Conservation (phyloP, 345 rosid genomes). For the Arabidopsis suecica region DNA sequence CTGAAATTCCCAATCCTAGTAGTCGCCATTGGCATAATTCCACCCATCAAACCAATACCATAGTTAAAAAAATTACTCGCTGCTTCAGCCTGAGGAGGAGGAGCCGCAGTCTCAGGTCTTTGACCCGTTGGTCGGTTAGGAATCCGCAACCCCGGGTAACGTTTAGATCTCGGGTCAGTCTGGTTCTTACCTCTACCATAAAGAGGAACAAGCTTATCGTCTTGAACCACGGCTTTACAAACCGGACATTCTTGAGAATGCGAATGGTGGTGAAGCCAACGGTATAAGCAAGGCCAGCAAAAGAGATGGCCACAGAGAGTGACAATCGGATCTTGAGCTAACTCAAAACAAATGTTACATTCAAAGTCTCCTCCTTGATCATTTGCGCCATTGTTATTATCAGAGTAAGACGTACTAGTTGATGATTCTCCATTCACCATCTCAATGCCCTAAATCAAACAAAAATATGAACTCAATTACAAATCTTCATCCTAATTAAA, state of each 20-base stretch:
- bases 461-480: background rate
- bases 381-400: slow-evolving; percentile 45
- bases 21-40: slow-evolving; percentile 70
- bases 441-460: slow-evolving; percentile 9
- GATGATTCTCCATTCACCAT: slow-evolving; percentile 71
- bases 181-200: slow-evolving; percentile 88
- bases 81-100: slow-evolving; percentile 46
- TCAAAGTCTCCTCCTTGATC: slow-evolving; percentile 85
- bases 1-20: slow-evolving; percentile 76
- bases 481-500: background rate
- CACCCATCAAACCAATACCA: slow-evolving; percentile 74
- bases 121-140: slow-evolving; percentile 78
- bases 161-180: slow-evolving; percentile 73
- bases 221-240: slow-evolving; percentile 89
- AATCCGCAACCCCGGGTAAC: slow-evolving; percentile 68
- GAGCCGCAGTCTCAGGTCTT: slow-evolving; percentile 75
- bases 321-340: slow-evolving; percentile 87
- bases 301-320: slow-evolving; percentile 93
- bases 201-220: slow-evolving; percentile 93
- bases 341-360: slow-evolving; percentile 93
- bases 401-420: slow-evolving; percentile 51
- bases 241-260: slow-evolving; percentile 91
- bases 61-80: slow-evolving; percentile 55
- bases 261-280: slow-evolving; percentile 86
- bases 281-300: slow-evolving; percentile 93